Evolutionary conservation across 2,329 filamentous ascomycete genomes (phyloP).

Genomic region (Immersiporthe knoxdaviesiana): DNA sequence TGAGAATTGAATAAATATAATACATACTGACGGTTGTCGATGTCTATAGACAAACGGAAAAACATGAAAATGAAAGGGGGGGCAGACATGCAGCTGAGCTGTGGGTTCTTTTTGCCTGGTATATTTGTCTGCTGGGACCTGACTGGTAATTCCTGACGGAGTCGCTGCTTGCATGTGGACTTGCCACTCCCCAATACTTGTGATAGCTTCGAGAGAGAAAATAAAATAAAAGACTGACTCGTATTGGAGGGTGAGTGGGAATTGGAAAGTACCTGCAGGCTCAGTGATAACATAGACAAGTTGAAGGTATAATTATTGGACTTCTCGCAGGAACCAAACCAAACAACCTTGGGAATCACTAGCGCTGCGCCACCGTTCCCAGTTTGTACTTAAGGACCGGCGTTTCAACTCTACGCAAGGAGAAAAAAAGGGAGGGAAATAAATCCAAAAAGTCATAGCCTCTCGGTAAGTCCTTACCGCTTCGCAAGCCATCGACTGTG

Average conservation of each 20-base stretch:
- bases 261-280: not conserved
- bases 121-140: not conserved
- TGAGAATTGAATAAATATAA: not conserved
- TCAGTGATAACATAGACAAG: not conserved
- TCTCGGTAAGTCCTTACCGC: not conserved
- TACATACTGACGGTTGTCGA: not conserved
- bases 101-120: not conserved
- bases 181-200: not conserved
- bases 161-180: not conserved
- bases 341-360: not conserved
- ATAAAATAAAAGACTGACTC: not conserved
- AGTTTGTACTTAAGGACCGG: not conserved
- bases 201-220: not conserved
- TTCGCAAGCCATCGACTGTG: not conserved
- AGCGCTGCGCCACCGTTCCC: constrained; percentile 4
- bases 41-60: not conserved
- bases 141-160: too few relatives aligned
- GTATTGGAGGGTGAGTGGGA: not conserved
- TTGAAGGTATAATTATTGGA: not conserved
- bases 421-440: too few relatives aligned
- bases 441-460: not conserved
- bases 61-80: not conserved
- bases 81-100: not conserved
- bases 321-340: not conserved
- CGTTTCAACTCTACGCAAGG: not conserved